phyloP scores from a whole-genome alignment of 2,329 filamentous ascomycete genomes.

The Harringtonia lauricola region DNA sequence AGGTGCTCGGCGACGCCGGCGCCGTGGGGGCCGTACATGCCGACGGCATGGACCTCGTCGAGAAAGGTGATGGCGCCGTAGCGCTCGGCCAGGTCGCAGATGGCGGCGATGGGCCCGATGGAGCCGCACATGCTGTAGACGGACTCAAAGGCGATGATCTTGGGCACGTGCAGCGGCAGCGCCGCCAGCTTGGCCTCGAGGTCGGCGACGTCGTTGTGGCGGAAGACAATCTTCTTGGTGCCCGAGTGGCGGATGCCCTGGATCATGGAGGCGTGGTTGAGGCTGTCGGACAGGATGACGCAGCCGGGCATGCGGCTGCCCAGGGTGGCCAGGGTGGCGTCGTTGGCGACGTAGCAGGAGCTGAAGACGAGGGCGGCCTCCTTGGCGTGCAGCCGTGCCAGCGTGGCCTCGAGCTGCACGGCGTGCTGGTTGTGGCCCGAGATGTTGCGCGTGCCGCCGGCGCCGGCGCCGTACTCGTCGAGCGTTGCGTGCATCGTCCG shows the following conservation, averaged over 20 bases:
- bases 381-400: slow-evolving; percentile 85
- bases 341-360: slow-evolving; percentile 97
- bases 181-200: slow-evolving; percentile 87
- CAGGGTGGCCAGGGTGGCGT: slow-evolving; percentile 91
- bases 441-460: slow-evolving; percentile 93
- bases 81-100: slow-evolving; percentile 93
- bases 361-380: slow-evolving; percentile 90
- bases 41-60: slow-evolving; percentile 97
- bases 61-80: slow-evolving; percentile 96
- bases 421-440: slow-evolving; percentile 97
- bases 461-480: slow-evolving; percentile 88
- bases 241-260: slow-evolving; percentile 97
- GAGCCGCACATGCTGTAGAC: slow-evolving; percentile 99
- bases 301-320: slow-evolving; percentile 94
- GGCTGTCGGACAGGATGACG: slow-evolving; percentile 92
- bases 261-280: slow-evolving; percentile 99
- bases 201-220: slow-evolving; percentile 92
- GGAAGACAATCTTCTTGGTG: slow-evolving; percentile 95
- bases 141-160: slow-evolving; percentile 97
- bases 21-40: slow-evolving; percentile 95
- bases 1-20: slow-evolving; percentile 96
- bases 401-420: slow-evolving; percentile 66
- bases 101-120: slow-evolving; percentile 88
- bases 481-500: slow-evolving; percentile 90
- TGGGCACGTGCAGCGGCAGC: slow-evolving; percentile 73